Base-by-base conservation (phyloP, 345 rosid species). In the Hibiscus syriacus region DNA sequence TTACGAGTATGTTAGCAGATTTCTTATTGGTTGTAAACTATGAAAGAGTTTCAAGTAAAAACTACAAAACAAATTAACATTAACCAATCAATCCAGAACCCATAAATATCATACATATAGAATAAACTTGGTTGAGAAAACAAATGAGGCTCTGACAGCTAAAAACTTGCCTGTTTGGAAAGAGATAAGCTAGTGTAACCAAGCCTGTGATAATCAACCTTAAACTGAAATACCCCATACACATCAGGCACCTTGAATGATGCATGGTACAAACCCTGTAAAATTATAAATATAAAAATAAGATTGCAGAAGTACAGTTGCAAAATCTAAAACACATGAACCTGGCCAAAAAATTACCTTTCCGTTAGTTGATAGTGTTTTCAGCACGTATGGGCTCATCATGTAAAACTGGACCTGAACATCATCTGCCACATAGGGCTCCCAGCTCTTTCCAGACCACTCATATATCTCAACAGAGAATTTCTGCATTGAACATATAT, bases 191-290 rank as follows among this genome's bases (percentile, higher is more conserved):
- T 81, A 69, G 89, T 79, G 83, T 88, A 84, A 27, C 94, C 89
- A 6, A 88, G 85, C 78, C 76, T 83, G 62, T 84, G 74, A 72
- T 88, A 86, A 70, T 88, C 95, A 68, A 86, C 82, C 79, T 86
- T 88, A 67, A 86, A 88, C 71, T 88, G 91, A 79, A 88, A 88
- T 61, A 88, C 89, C 29, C 89, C 88, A 69, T 88, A 86, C 10
- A 88, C 86, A 83, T 88, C 89, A 54, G 91, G 89, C 72, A 88
- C 91, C 85, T 76, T 82, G 73, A 86, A 88, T 49, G 91, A 78
- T 58, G 91, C 69, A 50, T 76, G 76, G 55, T 80, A 88, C 48
- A 88, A 62, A 49, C 95, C 89, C 91, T 88, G 83, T 72, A 72
- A 59, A 76, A 45, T 29, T 41, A 25, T 59, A 65, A 63, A 64